Evolutionary conservation across 2,329 filamentous ascomycete species (phyloP).

Genomic region (Beauveria medogensis): DNA sequence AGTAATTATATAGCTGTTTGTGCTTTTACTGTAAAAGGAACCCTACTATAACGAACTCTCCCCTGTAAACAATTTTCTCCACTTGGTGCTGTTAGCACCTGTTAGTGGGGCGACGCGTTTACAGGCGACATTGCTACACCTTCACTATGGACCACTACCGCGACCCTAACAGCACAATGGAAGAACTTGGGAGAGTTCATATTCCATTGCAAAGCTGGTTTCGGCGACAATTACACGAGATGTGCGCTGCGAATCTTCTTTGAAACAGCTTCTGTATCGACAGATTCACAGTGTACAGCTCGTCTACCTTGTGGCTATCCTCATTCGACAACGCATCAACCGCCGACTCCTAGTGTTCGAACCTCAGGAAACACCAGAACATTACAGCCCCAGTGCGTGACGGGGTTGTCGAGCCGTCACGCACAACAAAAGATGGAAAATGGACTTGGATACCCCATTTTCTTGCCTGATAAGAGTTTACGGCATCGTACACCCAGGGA

Average conservation of each 20-base stretch:
- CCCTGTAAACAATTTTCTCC: neutral
- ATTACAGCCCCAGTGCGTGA: neutral
- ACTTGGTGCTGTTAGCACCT: neutral
- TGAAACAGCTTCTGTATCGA: neutral
- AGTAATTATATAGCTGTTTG: neutral
- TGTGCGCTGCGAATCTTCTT: neutral
- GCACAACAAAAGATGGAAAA: neutral
- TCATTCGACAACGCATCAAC: neutral
- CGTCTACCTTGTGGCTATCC: neutral
- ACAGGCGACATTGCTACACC: neutral
- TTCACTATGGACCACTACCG: neutral
- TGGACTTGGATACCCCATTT: neutral
- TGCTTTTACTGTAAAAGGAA: neutral
- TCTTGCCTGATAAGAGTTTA: neutral
- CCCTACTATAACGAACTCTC: neutral
- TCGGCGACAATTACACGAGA: neutral
- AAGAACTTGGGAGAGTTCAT: neutral
- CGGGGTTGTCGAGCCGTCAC: neutral
- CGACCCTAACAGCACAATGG: neutral
- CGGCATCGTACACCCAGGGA: neutral
- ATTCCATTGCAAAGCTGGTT: neutral
- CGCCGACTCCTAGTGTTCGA: neutral
- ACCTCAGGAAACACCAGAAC: neutral
- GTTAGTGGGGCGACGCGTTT: neutral
- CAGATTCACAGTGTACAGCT: neutral